These are phyloP conservation scores for Neurospora sp. DNA, from an alignment of 495 filamentous ascomycete species.

Conservation along the genomic window DNA sequence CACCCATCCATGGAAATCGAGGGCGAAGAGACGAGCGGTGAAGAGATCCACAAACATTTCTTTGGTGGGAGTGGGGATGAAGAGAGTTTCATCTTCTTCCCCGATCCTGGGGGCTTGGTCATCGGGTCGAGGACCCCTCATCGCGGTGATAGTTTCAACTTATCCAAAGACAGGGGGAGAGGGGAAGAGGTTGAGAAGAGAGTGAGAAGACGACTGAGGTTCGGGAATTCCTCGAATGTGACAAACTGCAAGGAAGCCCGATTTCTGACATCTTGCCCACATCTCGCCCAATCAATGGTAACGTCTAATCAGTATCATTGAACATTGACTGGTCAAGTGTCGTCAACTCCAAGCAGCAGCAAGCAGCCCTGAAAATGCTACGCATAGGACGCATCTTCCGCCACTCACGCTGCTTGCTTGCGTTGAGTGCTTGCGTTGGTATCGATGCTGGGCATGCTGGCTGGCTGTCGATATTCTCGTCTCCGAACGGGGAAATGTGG, in stretches of 20 bases:
- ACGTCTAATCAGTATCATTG: neutral
- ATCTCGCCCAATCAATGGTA: neutral
- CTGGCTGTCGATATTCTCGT: neutral
- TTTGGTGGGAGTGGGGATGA: neutral
- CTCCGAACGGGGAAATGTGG: neutral
- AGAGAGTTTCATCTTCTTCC: neutral
- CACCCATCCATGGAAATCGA: neutral
- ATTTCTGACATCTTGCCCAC: neutral
- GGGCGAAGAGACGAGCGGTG: neutral
- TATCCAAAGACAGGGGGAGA: neutral
- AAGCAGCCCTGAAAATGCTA: neutral
- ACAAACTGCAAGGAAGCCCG: neutral
- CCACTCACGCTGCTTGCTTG: neutral
- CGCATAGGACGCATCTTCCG: neutral
- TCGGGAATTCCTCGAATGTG: neutral
- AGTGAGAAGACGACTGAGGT: neutral
- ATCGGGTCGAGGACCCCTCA: neutral
- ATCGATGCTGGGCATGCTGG: neutral
- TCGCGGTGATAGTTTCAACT: neutral
- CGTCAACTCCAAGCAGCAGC: neutral
- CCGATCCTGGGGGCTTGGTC: neutral
- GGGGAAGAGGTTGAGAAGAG: neutral
- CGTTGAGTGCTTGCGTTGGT: neutral
- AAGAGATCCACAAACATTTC: neutral
- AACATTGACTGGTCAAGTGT: neutral